Evolutionary conservation across 2,329 filamentous ascomycete species (phyloP), one percentile per base, ranked within the genome.

Genomic region (Amesomyces nigricolor): DNA sequence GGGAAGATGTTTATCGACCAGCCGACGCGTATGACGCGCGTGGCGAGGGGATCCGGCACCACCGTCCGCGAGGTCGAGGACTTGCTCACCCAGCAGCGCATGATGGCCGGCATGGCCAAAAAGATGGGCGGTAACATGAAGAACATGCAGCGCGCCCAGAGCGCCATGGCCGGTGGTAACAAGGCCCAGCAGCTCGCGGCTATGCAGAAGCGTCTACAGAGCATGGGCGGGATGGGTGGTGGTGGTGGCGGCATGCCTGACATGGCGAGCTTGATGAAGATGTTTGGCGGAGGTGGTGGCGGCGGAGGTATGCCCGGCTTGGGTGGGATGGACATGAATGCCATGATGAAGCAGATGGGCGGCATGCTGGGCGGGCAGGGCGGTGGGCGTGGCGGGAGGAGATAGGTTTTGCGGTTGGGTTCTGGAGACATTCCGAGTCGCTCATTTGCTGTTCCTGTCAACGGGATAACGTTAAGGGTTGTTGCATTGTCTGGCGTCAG

Each of bases 91-190:
- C 94, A 99, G 73, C 92, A 97, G 71, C 86, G 89, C 64, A 96
- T 97, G 88, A 99, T 99, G 94, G 89, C 90, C 0, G 89, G 89
- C 56, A 96, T 99, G 91, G 94, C 94, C 47, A 99, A 97, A 85
- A 95, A 95, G 76, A 95, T 99, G 84, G 92, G 94, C 56, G 91
- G 91, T 39, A 91, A 89, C 70, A 95, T 96, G 87, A 94, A 94
- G 75, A 95, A 96, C 69, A 95, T 97, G 87, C 90, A 96, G 71
- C 85, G 87, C 50, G 91, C 91, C 0, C 91, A 97, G 72, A 87
- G 88, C 53, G 89, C 89, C 61, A 90, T 96, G 85, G 89, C 87
- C 29, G 91, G 91, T 44, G 88, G 86, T 30, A 96, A 96, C 73
- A 92, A 94, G 72, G 83, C 89, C 32, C 90, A 96, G 70, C 92